Evolutionary conservation across 2,329 filamentous ascomycete species (phyloP), one percentile per base, ranked within the genome.

Genomic region (Balansia obtecta): DNA sequence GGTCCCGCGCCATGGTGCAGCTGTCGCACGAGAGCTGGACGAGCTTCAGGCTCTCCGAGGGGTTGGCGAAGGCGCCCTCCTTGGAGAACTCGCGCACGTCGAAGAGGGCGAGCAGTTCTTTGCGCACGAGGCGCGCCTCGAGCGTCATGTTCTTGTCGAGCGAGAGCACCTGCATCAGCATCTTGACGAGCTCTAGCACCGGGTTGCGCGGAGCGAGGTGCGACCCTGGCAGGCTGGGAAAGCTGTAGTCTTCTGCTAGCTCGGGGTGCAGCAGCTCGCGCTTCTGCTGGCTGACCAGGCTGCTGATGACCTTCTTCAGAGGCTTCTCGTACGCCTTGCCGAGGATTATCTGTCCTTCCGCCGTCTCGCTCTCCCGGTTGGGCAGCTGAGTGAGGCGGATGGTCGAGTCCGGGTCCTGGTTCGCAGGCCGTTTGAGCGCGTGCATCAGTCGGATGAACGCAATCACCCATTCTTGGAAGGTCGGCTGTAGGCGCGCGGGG

Each of bases 401-500:
- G 30, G 74, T 83, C 13, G 69, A 71, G 52, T 71, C 69, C 2
- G 69, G 68, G 48, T 75, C 71, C 16, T 71, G 72, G 27, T 71
- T 71, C 1, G 68, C 66, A 0, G 86, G 83, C 6, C 83, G 80
- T 67, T 97, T 98, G 54, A 90, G 75, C 12, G 74, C 71, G 61
- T 96, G 90, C 90, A 98, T 96, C 50, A 96, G 75, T 57, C 95
- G 83, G 57, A 98, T 86, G 66, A 96, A 98, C 63, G 95, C 88
- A 13, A 95, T 81, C 3, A 96, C 81, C 88, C 90, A 96, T 58
- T 95, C 84, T 54, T 90, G 80, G 71, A 98, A 98, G 10, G 83
- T 79, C 0, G 85, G 77, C 61, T 97, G 90, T 46, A 98, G 74
- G 4, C 85, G 82, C 0, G 71, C 65, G 0, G 94, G 93, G 1